These are phyloP conservation scores for Arabidopsis hybrid DNA, from an alignment of 441 rosid species.

Conservation along the genomic window DNA sequence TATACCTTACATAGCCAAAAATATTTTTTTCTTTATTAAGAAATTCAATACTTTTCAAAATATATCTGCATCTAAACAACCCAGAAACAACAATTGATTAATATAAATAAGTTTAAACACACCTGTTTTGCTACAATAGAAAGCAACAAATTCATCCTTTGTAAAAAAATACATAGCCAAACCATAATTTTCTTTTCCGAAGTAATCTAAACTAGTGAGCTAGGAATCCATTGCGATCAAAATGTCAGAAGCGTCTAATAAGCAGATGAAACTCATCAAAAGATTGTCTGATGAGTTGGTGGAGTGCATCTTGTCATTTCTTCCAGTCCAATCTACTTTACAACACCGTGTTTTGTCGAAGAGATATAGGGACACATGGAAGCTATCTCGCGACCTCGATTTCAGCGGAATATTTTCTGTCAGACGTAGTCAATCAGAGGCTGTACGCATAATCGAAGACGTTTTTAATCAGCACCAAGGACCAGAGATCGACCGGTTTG, in stretches of 20 bases:
- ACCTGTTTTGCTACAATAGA: too few relatives aligned
- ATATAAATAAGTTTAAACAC: too few relatives aligned
- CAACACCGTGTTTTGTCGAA: background rate
- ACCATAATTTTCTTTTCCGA: background rate
- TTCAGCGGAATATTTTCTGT: background rate
- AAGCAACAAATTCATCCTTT: too few relatives aligned
- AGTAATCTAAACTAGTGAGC: background rate
- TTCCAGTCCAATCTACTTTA: background rate
- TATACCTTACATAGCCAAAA: too few relatives aligned
- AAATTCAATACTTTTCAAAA: too few relatives aligned
- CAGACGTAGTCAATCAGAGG: background rate
- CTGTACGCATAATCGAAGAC: background rate
- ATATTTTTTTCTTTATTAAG: too few relatives aligned
- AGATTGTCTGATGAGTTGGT: background rate
- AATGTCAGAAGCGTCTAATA: background rate
- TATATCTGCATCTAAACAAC: too few relatives aligned
- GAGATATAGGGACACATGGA: background rate
- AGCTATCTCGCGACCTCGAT: slow-evolving; percentile 15
- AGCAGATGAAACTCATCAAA: background rate
- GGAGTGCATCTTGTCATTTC: background rate
- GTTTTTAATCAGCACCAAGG: slow-evolving; percentile 12
- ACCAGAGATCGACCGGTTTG: background rate
- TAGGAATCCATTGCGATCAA: background rate
- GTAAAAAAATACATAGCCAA: background rate
- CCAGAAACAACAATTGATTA: too few relatives aligned